phyloP scores from a whole-genome alignment of 208 protist species.

The Trypanosomatidae sp. region DNA sequence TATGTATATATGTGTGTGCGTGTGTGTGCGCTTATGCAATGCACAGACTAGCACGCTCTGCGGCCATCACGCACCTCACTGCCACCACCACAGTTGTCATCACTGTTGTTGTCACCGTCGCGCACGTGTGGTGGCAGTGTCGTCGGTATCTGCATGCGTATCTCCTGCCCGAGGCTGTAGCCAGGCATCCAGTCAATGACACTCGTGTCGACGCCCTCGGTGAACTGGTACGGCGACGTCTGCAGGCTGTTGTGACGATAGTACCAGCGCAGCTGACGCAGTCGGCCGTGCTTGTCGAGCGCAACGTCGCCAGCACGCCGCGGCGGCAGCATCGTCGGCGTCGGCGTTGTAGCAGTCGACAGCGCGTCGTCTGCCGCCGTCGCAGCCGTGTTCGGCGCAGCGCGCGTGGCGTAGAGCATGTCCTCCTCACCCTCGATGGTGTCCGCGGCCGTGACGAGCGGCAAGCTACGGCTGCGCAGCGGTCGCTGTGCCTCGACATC shows the following conservation, averaged over 20 bases:
- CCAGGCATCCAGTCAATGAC: conserved; percentile 38
- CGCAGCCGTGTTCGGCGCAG: conserved; percentile 5
- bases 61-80: no score
- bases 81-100: no score
- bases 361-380: conserved; percentile 3
- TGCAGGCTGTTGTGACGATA: conserved; percentile 28
- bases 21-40: no score
- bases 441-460: conserved; percentile 3
- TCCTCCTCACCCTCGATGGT: conserved; percentile 8
- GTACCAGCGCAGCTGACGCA: conserved; percentile 27
- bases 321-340: background rate
- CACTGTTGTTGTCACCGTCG: no score
- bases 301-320: conserved; percentile 15
- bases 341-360: background rate
- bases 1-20: no score
- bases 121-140: background rate
- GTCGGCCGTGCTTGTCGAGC: conserved; percentile 6
- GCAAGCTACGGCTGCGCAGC: conserved; percentile 2
- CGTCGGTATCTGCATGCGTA: conserved; percentile 2
- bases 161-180: conserved; percentile 24
- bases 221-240: conserved; percentile 47
- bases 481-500: conserved; percentile 3
- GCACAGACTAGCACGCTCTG: no score
- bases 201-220: conserved; percentile 19
- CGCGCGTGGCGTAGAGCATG: conserved; percentile 1